These are phyloP conservation scores for Schwanniomyces etchellsii DNA, from an alignment of 1,139 yeast genomes.

Conservation along the genomic window DNA sequence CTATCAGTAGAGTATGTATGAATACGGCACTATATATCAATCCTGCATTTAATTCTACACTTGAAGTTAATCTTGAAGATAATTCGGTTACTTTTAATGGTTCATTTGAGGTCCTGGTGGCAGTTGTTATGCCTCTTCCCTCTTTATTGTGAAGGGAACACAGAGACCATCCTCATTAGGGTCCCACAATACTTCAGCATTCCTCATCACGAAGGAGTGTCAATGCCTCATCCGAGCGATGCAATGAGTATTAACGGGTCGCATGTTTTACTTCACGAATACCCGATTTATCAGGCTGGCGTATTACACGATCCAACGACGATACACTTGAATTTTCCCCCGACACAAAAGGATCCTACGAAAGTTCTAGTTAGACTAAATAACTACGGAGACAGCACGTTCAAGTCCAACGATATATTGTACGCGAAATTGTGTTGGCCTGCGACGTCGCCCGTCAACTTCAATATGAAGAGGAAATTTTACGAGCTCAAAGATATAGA, in stretches of 20 bases:
- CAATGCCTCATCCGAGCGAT: conserved; percentile 1
- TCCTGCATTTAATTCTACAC: neutral
- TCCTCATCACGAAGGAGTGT: conserved; percentile 15
- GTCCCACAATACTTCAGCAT: conserved; percentile 35
- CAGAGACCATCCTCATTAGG: conserved; percentile 28
- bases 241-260: conserved; percentile 15
- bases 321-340: conserved; percentile 3
- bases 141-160: conserved; percentile 28
- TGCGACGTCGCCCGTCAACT: conserved; percentile 31
- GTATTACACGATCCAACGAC: conserved; percentile 1
- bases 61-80: too few species aligned
- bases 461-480: conserved; percentile 20
- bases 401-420: conserved; percentile 25
- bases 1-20: too few species aligned
- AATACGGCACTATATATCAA: neutral
- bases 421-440: conserved; percentile 43
- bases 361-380: conserved; percentile 27
- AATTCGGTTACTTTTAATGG: too few species aligned
- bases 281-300: conserved; percentile 18
- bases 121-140: neutral
- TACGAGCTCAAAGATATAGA: conserved; percentile 9
- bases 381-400: conserved; percentile 26
- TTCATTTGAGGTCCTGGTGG: too few species aligned
- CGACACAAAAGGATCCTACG: conserved; percentile 13
- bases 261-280: conserved; percentile 20